Evolutionary conservation across 1,284 basidiomycete genomes (phyloP), one percentile per base, ranked within the genome.

Genomic region (Ceratobasidium sp.): DNA sequence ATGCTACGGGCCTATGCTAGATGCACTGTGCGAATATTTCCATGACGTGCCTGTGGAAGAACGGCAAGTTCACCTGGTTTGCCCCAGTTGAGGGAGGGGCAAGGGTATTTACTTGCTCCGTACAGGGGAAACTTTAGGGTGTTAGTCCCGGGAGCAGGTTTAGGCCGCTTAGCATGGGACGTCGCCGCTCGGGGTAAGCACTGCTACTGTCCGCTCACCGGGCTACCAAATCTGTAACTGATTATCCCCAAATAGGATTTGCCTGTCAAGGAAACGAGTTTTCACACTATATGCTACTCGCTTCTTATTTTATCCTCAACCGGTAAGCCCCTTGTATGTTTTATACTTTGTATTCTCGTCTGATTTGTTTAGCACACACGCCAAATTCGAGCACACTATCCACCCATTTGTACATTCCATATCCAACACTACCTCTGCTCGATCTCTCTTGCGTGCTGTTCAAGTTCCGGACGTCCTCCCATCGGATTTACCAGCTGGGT

Each of bases 181-280:
- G 86, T 96, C 4, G 94, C 94, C 0, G 88, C 86, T 48, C 85
- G 90, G 75, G 95, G 94, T 93, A 75, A 61, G 84, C 16, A 19
- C 16, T 16, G 19, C 7, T 19, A 19, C 16, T 16, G 13, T 41
- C 76, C n/a, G 31, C 56, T 24, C 34, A 27, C 48, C 53, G 39
- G 22, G 3, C 31, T 31, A n/a, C 56, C 46, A 58, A 56, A 29
- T 3, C 27, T 27, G 22, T 19, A 27, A 22, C 8, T 69, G 19
- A 58, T 59, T 49, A n/a, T 31, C 37, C 68, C 29, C n/a, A 34
- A 5, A 34, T 78, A 94, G 94, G 93, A 9, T 96, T 95, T 78
- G 83, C 91, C 3, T 92, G 91, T 74, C 94, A 96, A 81, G 95
- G 92, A 9, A 98, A 97, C 80, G 96, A 98, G 81, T 97, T 96